Conservation (phyloP, 2,329 filamentous ascomycete genomes). For the Cladophialophora psammophila region DNA sequence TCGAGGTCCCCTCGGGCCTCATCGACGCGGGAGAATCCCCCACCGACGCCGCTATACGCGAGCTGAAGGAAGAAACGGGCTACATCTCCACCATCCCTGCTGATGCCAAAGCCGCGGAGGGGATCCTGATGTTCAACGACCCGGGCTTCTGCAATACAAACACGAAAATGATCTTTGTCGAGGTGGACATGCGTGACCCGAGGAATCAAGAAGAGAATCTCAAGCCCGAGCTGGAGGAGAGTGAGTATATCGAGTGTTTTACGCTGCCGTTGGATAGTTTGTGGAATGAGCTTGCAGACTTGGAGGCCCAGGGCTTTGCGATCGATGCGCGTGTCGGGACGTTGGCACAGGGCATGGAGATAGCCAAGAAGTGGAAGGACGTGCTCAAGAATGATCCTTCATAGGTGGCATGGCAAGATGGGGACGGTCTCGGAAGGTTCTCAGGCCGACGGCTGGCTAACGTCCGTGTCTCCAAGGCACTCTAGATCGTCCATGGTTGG, state of each 20-base stretch:
- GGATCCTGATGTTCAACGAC: constrained; percentile 46
- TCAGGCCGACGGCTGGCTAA: not conserved
- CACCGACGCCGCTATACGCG: constrained; percentile 63
- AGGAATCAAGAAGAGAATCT: constrained; percentile 69
- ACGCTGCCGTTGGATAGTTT: constrained; percentile 69
- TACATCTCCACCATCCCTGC: constrained; percentile 58
- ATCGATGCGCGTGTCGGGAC: constrained; percentile 82
- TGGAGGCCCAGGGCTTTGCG: constrained; percentile 75
- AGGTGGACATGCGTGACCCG: constrained; percentile 71
- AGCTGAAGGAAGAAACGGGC: constrained; percentile 69
- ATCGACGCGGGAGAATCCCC: constrained; percentile 65
- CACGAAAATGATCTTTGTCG: constrained; percentile 70
- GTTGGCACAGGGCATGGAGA: constrained; percentile 77
- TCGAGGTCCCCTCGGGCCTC: constrained; percentile 67
- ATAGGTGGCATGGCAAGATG: not conserved
- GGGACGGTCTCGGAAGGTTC: not conserved
- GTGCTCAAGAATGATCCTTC: constrained; percentile 26
- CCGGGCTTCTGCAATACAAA: constrained; percentile 60
- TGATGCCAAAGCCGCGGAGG: constrained; percentile 37
- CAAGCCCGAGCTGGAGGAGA: constrained; percentile 75
- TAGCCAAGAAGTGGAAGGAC: constrained; percentile 62
- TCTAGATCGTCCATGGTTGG: not conserved
- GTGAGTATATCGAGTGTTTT: constrained; percentile 84
- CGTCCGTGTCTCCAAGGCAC: not conserved
- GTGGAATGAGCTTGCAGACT: constrained; percentile 70